Percentiles rank a stretch among this genome's conserved stretches.
Conservation (phyloP, 768 basidiomycete genomes). For the Collybia nuda region DNA sequence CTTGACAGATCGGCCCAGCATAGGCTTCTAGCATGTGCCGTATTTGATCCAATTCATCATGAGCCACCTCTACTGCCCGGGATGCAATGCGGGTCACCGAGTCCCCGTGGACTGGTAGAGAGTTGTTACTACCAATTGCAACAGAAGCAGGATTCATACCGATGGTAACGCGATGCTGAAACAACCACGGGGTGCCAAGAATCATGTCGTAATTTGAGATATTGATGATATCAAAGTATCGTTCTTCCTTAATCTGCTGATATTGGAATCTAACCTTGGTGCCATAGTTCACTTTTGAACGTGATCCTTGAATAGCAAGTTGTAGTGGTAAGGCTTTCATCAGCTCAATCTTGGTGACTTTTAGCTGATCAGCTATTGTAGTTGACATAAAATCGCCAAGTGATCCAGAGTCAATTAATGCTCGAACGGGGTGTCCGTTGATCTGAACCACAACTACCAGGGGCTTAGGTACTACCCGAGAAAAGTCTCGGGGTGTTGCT, state of each 20-base stretch:
- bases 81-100: constrained; percentile 10
- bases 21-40: constrained; percentile 11
- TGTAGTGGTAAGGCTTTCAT: background rate
- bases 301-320: constrained; percentile 3
- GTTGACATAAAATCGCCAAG: constrained; percentile 2
- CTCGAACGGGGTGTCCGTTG: background rate
- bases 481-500: background rate
- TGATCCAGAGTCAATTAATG: background rate
- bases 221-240: constrained; percentile 36
- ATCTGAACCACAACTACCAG: background rate
- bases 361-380: background rate
- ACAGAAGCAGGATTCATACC: constrained; percentile 24
- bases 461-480: background rate
- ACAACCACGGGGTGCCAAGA: constrained; percentile 32
- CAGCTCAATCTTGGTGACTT: background rate
- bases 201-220: constrained; percentile 37
- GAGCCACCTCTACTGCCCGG: constrained; percentile 1
- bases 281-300: constrained; percentile 6
- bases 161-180: constrained; percentile 25
- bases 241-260: constrained; percentile 3
- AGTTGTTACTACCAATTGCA: constrained; percentile 5
- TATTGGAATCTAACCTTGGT: background rate
- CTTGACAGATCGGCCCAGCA: constrained; percentile 1
- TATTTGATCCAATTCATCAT: background rate
- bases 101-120: constrained; percentile 10